Evolutionary conservation across 192 early-diverging fungal genomes (phyloP).

Genomic region (Coemansia sp.): DNA sequence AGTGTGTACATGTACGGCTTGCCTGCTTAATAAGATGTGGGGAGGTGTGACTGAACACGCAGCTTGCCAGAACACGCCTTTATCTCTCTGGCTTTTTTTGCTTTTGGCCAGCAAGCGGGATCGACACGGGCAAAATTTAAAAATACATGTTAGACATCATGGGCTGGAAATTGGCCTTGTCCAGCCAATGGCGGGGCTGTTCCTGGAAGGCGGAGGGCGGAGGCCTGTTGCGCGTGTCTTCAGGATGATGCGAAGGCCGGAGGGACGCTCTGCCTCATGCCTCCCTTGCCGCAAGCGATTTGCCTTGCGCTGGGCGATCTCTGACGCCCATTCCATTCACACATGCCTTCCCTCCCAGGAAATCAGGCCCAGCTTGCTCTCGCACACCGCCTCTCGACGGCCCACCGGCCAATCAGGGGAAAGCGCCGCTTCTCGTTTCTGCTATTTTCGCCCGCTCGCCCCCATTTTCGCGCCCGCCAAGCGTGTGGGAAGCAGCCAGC

Average conservation of each 20-base stretch:
- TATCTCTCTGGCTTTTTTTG: neutral
- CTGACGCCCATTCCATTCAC: neutral
- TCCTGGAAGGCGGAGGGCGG: constrained; percentile 1
- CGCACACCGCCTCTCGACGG: neutral
- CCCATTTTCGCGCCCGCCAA: neutral
- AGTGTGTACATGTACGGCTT: neutral
- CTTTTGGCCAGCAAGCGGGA: neutral
- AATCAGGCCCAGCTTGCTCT: constrained; percentile 3
- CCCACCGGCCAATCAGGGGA: neutral
- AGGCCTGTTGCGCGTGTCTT: neutral
- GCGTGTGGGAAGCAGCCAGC: constrained; percentile 1
- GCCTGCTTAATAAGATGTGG: constrained; percentile 5
- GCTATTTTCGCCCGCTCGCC: neutral
- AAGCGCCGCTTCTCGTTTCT: neutral
- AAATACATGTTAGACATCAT: neutral
- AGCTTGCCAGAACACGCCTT: neutral
- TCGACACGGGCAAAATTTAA: neutral
- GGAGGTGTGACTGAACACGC: constrained; percentile 3
- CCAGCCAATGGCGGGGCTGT: neutral
- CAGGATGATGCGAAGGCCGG: neutral
- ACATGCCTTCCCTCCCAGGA: neutral
- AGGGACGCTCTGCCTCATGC: neutral
- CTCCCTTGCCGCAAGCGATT: constrained; percentile 5
- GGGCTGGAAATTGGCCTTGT: neutral
- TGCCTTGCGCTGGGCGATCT: neutral